These are phyloP conservation scores for Leucocoprinus leucothites DNA, from an alignment of 768 basidiomycete genomes.

Conservation along the genomic window DNA sequence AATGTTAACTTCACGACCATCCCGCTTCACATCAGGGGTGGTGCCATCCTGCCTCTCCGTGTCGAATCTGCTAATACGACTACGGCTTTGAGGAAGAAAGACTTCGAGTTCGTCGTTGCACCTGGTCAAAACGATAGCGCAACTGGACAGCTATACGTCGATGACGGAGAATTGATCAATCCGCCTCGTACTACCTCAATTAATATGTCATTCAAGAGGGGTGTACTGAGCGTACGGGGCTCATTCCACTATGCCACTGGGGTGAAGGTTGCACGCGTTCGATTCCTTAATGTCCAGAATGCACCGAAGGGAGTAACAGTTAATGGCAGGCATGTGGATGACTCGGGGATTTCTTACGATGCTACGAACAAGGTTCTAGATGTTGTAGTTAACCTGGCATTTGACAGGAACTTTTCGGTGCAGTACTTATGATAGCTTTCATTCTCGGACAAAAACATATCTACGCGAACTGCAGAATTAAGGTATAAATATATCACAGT, in stretches of 20 bases:
- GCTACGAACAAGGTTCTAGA: conserved; percentile 37
- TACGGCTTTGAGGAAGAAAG: conserved; percentile 43
- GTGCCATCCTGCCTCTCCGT: conserved; percentile 56
- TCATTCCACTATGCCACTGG: conserved; percentile 34
- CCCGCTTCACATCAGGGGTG: conserved; percentile 61
- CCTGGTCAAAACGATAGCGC: conserved; percentile 52
- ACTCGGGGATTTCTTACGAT: conserved; percentile 31
- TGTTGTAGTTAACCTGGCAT: conserved; percentile 36
- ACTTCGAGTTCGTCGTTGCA: conserved; percentile 65
- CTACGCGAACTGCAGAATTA: too few relatives aligned
- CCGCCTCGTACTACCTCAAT: conserved; percentile 30
- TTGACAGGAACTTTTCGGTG: conserved; percentile 9
- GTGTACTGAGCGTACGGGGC: conserved; percentile 31
- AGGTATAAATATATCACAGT: too few relatives aligned
- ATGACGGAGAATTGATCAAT: conserved; percentile 56
- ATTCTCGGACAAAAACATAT: too few relatives aligned
- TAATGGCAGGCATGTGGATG: conserved; percentile 23
- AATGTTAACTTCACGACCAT: conserved; percentile 55
- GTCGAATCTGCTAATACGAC: conserved; percentile 59
- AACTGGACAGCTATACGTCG: conserved; percentile 52
- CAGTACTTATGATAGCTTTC: neutral
- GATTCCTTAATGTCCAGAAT: conserved; percentile 33
- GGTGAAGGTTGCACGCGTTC: conserved; percentile 33
- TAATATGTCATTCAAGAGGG: conserved; percentile 28
- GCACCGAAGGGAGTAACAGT: conserved; percentile 27